Percentiles rank a stretch among this genome's conserved stretches.
Conservation (phyloP, 192 early-diverging fungal species). For the Backusella parvicylindrica region DNA sequence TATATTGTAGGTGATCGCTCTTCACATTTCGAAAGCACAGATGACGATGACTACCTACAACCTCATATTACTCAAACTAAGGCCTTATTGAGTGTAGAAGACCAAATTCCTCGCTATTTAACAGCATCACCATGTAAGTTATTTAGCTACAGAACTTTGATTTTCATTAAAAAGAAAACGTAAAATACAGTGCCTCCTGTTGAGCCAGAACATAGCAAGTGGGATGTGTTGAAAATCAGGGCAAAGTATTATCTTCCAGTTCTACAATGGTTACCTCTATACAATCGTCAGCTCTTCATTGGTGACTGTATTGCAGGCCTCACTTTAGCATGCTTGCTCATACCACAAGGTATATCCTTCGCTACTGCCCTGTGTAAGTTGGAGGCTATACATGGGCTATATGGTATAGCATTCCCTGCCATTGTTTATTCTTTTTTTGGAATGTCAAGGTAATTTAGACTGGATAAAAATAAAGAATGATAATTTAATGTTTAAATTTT, state of each 20-base stretch:
- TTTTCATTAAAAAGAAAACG: neutral
- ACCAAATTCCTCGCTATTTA: conserved; percentile 18
- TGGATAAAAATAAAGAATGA: neutral
- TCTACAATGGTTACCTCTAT: conserved; percentile 86
- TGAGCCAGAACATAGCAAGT: conserved; percentile 19
- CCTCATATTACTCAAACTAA: neutral
- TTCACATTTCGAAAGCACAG: neutral
- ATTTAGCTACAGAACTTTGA: neutral
- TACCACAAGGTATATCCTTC: conserved; percentile 82
- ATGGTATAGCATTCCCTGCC: conserved; percentile 77
- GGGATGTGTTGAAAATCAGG: conserved; percentile 51
- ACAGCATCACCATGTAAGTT: conserved; percentile 26
- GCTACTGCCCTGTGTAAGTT: conserved; percentile 81
- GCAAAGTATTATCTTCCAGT: conserved; percentile 92
- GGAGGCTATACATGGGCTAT: conserved; percentile 84
- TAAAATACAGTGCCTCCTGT: conserved; percentile 2
- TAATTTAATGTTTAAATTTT: neutral
- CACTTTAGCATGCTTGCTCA: conserved; percentile 69
- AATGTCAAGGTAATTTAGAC: conserved; percentile 71
- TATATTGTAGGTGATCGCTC: neutral
- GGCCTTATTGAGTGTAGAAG: neutral
- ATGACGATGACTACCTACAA: conserved; percentile 16
- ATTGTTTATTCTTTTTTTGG: conserved; percentile 88
- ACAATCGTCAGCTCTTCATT: conserved; percentile 60
- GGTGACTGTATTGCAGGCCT: conserved; percentile 82